Percentiles rank a stretch among this genome's conserved stretches.
These are phyloP conservation scores for Apiospora sp. DNA, from an alignment of 2,329 filamentous ascomycete species.

Conservation along the genomic window DNA sequence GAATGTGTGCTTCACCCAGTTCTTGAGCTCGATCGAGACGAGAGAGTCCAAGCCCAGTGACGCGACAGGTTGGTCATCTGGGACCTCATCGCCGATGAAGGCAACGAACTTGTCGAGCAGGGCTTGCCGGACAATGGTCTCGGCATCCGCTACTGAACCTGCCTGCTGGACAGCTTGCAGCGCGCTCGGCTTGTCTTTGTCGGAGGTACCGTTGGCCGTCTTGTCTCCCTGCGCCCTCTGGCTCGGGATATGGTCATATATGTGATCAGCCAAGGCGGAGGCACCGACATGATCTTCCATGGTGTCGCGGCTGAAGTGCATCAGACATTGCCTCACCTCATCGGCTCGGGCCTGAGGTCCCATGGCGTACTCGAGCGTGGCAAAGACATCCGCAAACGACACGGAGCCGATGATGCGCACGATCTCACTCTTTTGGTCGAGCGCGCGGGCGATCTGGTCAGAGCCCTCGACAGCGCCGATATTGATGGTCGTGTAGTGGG, in stretches of 20 bases:
- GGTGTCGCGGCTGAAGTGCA: constrained; percentile 31
- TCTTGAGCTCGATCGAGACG: background rate
- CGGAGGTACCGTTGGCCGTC: background rate
- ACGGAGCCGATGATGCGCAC: constrained; percentile 30
- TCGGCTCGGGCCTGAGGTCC: constrained; percentile 27
- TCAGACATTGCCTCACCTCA: constrained; percentile 28
- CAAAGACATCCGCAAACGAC: constrained; percentile 30
- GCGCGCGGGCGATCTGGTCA: constrained; percentile 23
- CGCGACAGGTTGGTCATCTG: background rate
- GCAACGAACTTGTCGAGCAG: constrained; percentile 25
- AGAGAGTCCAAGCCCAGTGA: background rate
- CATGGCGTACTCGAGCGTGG: constrained; percentile 32
- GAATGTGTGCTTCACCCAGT: background rate
- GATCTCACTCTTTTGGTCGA: constrained; percentile 26
- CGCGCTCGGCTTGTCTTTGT: constrained; percentile 20
- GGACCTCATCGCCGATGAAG: background rate
- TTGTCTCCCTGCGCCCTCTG: constrained; percentile 15
- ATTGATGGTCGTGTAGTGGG: constrained; percentile 30
- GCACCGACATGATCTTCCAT: constrained; percentile 29
- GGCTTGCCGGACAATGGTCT: constrained; percentile 28
- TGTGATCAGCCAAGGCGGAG: constrained; percentile 26
- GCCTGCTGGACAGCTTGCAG: constrained; percentile 25
- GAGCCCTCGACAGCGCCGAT: constrained; percentile 32
- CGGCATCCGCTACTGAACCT: constrained; percentile 28
- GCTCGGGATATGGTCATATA: constrained; percentile 31